Evolutionary conservation across 2,329 filamentous ascomycete species (phyloP).

Genomic region (Cercospora sp.): DNA sequence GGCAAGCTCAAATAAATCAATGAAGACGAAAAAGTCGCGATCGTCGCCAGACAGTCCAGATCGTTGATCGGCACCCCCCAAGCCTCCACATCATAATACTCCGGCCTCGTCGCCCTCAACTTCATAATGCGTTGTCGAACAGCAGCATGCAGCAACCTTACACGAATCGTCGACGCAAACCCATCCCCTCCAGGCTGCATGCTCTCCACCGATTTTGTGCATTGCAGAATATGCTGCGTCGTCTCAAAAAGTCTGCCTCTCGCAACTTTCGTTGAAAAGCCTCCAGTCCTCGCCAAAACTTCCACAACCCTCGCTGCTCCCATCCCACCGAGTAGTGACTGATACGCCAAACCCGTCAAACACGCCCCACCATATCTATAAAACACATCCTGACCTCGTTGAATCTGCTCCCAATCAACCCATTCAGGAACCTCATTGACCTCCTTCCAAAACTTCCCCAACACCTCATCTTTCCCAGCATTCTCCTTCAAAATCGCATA

Average conservation of each 20-base stretch:
- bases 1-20: constrained; percentile 70
- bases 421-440: constrained; percentile 68
- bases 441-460: constrained; percentile 63
- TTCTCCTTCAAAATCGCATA: constrained; percentile 64
- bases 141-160: constrained; percentile 67
- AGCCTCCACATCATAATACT: constrained; percentile 61
- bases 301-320: constrained; percentile 72
- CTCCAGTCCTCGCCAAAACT: constrained; percentile 71
- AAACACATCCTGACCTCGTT: constrained; percentile 72
- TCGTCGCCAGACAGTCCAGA: constrained; percentile 71
- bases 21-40: constrained; percentile 67
- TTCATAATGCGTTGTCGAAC: constrained; percentile 66
- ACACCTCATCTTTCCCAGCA: constrained; percentile 55
- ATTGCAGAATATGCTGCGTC: constrained; percentile 72
- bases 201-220: constrained; percentile 63
- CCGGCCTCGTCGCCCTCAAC: constrained; percentile 56
- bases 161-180: constrained; percentile 64
- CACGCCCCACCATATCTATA: constrained; percentile 72
- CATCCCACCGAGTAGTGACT: constrained; percentile 69
- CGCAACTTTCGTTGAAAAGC: constrained; percentile 68
- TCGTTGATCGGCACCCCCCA: constrained; percentile 72
- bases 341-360: constrained; percentile 64
- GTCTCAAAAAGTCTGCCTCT: constrained; percentile 69
- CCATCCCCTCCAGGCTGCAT: constrained; percentile 69
- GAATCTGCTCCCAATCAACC: constrained; percentile 74